Evolutionary conservation across 1,284 basidiomycete genomes (phyloP), one percentile per base, ranked within the genome.

Genomic region (Cutaneotrichosporon mucoides): DNA sequence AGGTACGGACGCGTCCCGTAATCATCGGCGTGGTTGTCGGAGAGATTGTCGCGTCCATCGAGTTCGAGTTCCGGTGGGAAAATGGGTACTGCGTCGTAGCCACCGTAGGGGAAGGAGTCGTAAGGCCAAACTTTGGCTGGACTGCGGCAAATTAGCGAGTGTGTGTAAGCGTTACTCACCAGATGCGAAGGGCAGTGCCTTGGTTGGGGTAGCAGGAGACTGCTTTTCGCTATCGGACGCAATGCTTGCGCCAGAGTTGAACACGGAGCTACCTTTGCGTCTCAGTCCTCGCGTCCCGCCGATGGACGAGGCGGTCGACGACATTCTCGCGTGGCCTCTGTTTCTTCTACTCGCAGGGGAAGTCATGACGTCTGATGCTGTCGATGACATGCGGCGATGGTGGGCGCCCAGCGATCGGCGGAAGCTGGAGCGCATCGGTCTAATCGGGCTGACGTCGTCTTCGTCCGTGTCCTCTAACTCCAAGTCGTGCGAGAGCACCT

Each of bases 261-360:
- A 77, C 71, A 77, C 70, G 10, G 68, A 61, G 46, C 75, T 77
- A 6, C 73, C 70, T 60, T 79, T 79, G 33, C 76, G 58, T n/a
- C 75, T 63, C 57, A 79, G 57, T 2, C 77, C 77, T 12, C 73
- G 63, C 11, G 65, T 62, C 6, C 62, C 62, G 33, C 66, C 65
- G 42, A 65, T 67, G 15, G 66, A 67, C 56, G 53, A 64, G 2
- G 59, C 59, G 6, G 61, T 61, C 6, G 62, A 64, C 1, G 59
- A 56, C 34, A 59, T 51, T 33, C 63, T 44, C n/a, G 51, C 46
- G 52, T 66, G 54, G 34, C 60, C 48, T 34, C 15, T 48, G 24
- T 49, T 48, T 15, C 56, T 47, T 16, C 48, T 40, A 47, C 43
- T 50, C 12, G 48, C 44, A 2, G 56, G 57, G 36, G 61, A 46